Evolutionary conservation across 2,329 filamentous ascomycete species (phyloP), one percentile per base, ranked within the genome.

Genomic region (Bipolaris oryzae): DNA sequence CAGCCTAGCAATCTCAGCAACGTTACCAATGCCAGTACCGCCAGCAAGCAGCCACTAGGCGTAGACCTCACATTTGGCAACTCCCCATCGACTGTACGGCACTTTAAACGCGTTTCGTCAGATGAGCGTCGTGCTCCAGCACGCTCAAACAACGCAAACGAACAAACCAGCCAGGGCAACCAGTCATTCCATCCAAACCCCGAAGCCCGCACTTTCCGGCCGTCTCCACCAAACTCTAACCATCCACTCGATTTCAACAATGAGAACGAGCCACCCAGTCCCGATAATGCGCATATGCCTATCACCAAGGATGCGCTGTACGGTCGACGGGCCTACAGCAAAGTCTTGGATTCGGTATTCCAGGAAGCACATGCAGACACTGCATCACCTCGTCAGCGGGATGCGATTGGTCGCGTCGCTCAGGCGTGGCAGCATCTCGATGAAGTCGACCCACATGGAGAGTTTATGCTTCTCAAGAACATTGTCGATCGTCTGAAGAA

Each of bases 11-110:
- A 42, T 28, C 57, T 63, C 21, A 63, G 69, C 7, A 92, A 91
- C 23, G 70, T 80, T 48, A 81, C 78, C 58, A 70, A 73, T 33
- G 58, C 63, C 6, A 15, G 10, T 10, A 34, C 16, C 34, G 58
- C 61, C 23, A 63, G 69, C 7, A 92, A 91, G 76, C 88, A 91
- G 62, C 93, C 94, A 0, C 82, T 97, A 1, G 92, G 92, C 53
- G 85, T 95, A 1, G 92, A 98, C 70, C 88, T 96, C 81, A 96
- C 89, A 5, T 98, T 96, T 77, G 95, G 94, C 49, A 98, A 98
- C 76, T 90, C 89, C 7, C 91, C 91, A 1, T 97, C 94, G 1
- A 96, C 93, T 15, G 91, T 96, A 64, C 89, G 93, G 52, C 88
- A 96, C 50, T 98, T 97, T 80, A 90, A 91, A 62, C 87, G 94